Percentiles rank a stretch among this genome's conserved stretches.
Evolutionary conservation across 805 yeast genomes (phyloP).

Genomic region (Yarrowia sp.): DNA sequence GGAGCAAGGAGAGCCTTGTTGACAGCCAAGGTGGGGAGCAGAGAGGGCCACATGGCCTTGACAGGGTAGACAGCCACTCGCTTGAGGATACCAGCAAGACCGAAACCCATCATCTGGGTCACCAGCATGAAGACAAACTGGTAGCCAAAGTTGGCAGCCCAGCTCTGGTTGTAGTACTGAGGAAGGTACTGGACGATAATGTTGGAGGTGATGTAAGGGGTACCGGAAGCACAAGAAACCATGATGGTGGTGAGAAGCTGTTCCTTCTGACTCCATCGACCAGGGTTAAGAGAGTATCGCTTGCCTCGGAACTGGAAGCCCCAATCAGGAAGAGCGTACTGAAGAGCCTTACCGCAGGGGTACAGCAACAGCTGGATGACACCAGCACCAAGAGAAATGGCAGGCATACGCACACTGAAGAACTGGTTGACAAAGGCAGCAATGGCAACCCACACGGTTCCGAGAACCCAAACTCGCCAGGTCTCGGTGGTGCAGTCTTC

Average conservation of each 20-base stretch:
- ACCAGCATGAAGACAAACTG: constrained; percentile 62
- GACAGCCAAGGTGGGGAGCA: constrained; percentile 59
- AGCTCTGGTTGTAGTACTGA: constrained; percentile 46
- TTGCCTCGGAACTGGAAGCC: constrained; percentile 53
- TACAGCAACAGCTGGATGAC: constrained; percentile 65
- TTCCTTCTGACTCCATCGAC: constrained; percentile 70
- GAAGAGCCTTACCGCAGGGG: constrained; percentile 57
- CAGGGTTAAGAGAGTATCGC: constrained; percentile 61
- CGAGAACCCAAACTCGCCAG: constrained; percentile 60
- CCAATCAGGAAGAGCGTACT: constrained; percentile 47
- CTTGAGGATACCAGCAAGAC: constrained; percentile 70
- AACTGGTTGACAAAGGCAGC: constrained; percentile 58
- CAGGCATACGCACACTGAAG: constrained; percentile 61
- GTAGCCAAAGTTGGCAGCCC: constrained; percentile 56
- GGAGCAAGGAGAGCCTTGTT: constrained; percentile 53
- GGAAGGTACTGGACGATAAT: constrained; percentile 47
- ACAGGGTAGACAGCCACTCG: constrained; percentile 62
- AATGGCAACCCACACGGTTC: constrained; percentile 59
- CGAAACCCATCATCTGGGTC: constrained; percentile 69
- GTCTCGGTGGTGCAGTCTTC: constrained; percentile 58
- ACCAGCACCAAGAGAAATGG: constrained; percentile 56
- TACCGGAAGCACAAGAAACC: constrained; percentile 46
- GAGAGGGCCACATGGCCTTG: constrained; percentile 62
- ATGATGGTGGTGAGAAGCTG: constrained; percentile 65
- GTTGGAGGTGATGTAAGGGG: constrained; percentile 45